Base-by-base conservation (phyloP, 768 basidiomycete genomes). In the Bullera alba region DNA sequence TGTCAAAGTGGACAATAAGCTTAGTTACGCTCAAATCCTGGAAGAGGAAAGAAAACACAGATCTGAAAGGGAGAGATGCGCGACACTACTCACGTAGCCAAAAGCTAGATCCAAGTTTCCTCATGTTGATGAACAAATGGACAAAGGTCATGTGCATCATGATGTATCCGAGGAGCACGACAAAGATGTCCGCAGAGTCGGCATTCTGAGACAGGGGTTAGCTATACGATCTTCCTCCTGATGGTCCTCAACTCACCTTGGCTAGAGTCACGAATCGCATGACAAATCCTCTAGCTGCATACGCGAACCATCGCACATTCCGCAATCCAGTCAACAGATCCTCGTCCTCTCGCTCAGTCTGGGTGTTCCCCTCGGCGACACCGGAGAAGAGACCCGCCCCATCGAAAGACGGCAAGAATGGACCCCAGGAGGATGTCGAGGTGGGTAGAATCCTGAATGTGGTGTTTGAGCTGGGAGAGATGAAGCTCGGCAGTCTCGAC, bases 91-190 rank as follows among this genome's bases (percentile, higher is more conserved):
- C 52, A 74, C 74, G 74, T 27, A 85, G 76, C 83, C 82, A 84
- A 67, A 84, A 81, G 58, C 79, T 81, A 76, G 75, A 81, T 21
- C 90, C 90, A 27, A 99, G 79, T 17, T 83, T 81, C 21, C 93
- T 81, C 55, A 91, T 89, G 56, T 87, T 86, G 57, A 85, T 76
- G 75, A 93, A 85, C 45, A 97, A 80, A 45, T 89, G 83, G 69
- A 91, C 82, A 75, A 99, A 97, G 2, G 92, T 93, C 4, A 78
- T 79, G 75, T 96, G 91, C 95, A 99, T 97, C 38, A 97, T 79
- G 46, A 92, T 74, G 71, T 97, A 97, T 14, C 93, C 95, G 10
- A 86, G 78, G 17, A 96, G 80, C 61, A 99, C 89, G 56, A 97
- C 83, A 46, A 93, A 77, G 64, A 99, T 96, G 73, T 99, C 95